Base-by-base conservation (phyloP, 2,329 filamentous ascomycete genomes). In the Neonectria ditissima region DNA sequence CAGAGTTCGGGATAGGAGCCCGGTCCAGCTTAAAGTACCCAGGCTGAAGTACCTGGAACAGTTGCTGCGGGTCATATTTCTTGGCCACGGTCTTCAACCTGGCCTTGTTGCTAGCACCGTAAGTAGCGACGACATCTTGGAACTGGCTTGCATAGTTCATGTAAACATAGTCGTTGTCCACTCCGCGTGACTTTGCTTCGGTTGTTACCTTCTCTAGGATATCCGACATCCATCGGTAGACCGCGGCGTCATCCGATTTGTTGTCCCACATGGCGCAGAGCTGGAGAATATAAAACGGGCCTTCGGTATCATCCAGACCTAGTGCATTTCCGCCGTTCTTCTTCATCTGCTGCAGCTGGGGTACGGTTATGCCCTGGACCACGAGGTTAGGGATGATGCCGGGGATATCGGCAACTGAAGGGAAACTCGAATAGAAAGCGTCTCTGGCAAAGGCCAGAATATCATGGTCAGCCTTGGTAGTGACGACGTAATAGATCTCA, bases 121-220 rank as follows among this genome's bases (percentile, higher is more conserved):
- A 85, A 11, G 77, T 70, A 0, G 67, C 26, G 22, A 84, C 73
- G 1, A 82, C 78, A 26, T 80, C 69, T 65, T 85, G 81, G 26
- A 74, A 74, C 37, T 73, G 69, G 9, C 77, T 76, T 1, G 82
- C 82, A 56, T 85, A 85, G 67, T 85, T 84, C 51, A 82, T 76
- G 66, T 84, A 84, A 18, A 84, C 62, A 34, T 76, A 83, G 1
- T 74, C 73, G 55, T 80, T 74, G 41, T 77, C 70, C 0, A 80
- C 63, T 0, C 75, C 76, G 7, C 72, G 69, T n/a, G 73, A 67
- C 44, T 72, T 68, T 10, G 79, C 76, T 3, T 74, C 69, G 0
- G 66, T 65, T 13, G 48, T 41, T 4, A 65, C 53, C 6, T 20
- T 53, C 4, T 30, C 28, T 3, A 69, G 37, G 1, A 68, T 10